Evolutionary conservation across 345 rosid genomes (phyloP), one percentile per base, ranked within the genome.

Genomic region (Melaleuca alternifolia): DNA sequence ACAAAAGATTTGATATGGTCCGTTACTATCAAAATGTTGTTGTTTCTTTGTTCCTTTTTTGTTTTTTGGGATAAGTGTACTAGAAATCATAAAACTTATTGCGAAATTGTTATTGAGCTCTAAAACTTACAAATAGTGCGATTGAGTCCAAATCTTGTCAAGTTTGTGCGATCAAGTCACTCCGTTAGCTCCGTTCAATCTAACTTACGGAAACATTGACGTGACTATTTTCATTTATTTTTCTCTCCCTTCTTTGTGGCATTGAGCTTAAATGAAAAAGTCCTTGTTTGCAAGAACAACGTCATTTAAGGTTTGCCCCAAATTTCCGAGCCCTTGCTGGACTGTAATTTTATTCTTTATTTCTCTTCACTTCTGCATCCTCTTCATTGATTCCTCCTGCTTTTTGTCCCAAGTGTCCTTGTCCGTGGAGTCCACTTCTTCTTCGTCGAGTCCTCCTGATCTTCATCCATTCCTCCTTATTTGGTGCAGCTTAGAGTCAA

Each of bases 121-220:
- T 41, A 41, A 41, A 41, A 41, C 41, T 56, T 23, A 10, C 12
- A 23, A 10, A 56, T 23, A 2, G 2, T 56, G 28, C 61, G 23
- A 56, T 24, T 1, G 6, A 23, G 24, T 57, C 14, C 10, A 12
- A 57, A 57, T 10, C 3, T 57, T 5, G 0, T 56, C 11, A 56
- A 24, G 14, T 0, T 56, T 12, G 62, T 24, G 62, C 28, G 24
- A 56, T 56, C 6, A 24, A 56, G 13, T 24, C 3, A 28, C 28
- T 24, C 30, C 28, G 11, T 57, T 57, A 57, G 62, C 15, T 57
- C 26, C 30, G 0, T 26, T 14, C 30, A 57, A 57, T 57, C 11
- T 57, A 28, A 28, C 26, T 11, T 13, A 57, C 0, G 0, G 5
- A 5, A 26, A 57, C 24, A 3, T 3, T 0, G 30, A 24, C 15